phyloP scores from a whole-genome alignment of 257 asterid species.

The Solanum rostratum region DNA sequence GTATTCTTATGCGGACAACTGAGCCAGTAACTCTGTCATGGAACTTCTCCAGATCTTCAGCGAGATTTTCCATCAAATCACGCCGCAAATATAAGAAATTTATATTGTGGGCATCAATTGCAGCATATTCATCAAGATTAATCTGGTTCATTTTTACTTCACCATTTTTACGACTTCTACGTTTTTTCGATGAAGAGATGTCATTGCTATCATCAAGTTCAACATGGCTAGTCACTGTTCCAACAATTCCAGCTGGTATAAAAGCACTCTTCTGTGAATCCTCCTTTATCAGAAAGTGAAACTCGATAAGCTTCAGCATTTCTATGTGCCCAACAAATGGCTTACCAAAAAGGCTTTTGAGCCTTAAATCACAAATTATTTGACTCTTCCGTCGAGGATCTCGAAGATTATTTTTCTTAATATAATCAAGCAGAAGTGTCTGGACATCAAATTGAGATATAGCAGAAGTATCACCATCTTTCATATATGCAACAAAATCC shows the following conservation, averaged over 20 bases:
- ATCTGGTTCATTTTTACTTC: slow-evolving; percentile 37
- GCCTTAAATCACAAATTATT: slow-evolving; percentile 63
- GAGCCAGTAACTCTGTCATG: slow-evolving; percentile 58
- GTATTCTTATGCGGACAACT: slow-evolving; percentile 67
- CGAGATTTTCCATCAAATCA: slow-evolving; percentile 61
- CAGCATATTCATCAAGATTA: slow-evolving; percentile 66
- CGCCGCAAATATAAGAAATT: slow-evolving; percentile 67
- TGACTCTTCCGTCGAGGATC: slow-evolving; percentile 67
- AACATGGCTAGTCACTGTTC: slow-evolving; percentile 15
- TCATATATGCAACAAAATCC: slow-evolving; percentile 69
- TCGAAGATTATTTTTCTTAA: slow-evolving; percentile 58
- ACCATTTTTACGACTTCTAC: slow-evolving; percentile 41
- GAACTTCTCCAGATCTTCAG: slow-evolving; percentile 49
- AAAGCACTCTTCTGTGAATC: slow-evolving; percentile 29
- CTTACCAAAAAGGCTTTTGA: slow-evolving; percentile 63
- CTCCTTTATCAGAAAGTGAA: slow-evolving; percentile 51
- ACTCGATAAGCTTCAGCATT: slow-evolving; percentile 78
- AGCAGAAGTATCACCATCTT: slow-evolving; percentile 57
- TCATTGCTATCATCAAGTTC: slow-evolving; percentile 24
- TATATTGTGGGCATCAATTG: slow-evolving; percentile 79
- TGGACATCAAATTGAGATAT: slow-evolving; percentile 62
- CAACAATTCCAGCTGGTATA: slow-evolving; percentile 54
- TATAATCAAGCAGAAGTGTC: slow-evolving; percentile 48
- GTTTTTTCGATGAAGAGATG: slow-evolving; percentile 28
- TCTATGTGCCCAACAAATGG: slow-evolving; percentile 63